Base-by-base conservation (phyloP, 2,329 filamentous ascomycete species). In the Aspergillus fischeri region DNA sequence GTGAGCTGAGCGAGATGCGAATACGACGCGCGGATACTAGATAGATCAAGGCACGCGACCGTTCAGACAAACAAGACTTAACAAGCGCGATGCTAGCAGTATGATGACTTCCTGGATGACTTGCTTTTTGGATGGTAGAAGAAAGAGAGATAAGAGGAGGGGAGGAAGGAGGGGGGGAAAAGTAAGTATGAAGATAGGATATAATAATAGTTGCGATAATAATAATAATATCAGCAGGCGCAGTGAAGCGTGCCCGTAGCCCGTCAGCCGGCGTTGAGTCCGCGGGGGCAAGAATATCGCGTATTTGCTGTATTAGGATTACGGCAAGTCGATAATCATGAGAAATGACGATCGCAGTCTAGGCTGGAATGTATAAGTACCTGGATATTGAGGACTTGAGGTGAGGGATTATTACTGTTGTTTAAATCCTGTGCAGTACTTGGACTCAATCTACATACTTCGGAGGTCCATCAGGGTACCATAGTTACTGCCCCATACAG, bases 1-100 rank as follows among this genome's bases (percentile, higher is more conserved):
- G 42, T 52, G 52, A 51, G 56, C 51, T 32, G 52, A 59, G 56
- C 54, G 54, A 53, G 45, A 57, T 62, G 63, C 62, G 62, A 65
- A 21, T 64, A 59, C 59, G 59, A 64, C 60, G 62, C 63, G 63
- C 61, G 54, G 52, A 52, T 61, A 56, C 38, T 51, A 52, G 50
- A 50, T 53, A 44, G 54, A 54, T 57, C 59, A 38, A 57, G 55
- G 44, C 51, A 63, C 59, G 61, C 60, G 62, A 58, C 54, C 17
- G 58, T 53, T 48, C n/a, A 38, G 51, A 56, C 44, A 38, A 52
- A 47, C 38, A 38, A 55, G 41, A 38, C 44, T 47, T 11, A 24
- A 47, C 44, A 25, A 47, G 32, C 32, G 32, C 32, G 14, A 17
- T 35, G 5, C 14, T 14, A 35, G 32, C 14, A 38, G 32, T 17